Conservation (phyloP, 1,139 yeast species). For the Suhomyces yuchorum region DNA sequence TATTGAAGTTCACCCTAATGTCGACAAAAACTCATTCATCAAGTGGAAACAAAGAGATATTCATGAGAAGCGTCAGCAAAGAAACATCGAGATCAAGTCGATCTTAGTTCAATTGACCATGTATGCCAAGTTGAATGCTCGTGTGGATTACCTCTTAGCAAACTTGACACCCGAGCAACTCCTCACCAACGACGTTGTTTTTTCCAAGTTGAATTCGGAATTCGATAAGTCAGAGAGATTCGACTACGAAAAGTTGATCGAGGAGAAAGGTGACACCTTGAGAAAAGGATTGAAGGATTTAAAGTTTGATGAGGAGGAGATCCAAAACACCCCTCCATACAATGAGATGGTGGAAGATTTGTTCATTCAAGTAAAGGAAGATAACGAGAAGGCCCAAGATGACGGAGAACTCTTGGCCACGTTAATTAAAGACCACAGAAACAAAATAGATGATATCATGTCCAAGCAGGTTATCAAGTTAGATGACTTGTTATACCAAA, state of each 20-base stretch:
- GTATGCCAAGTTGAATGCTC: constrained; percentile 71
- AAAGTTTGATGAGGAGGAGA: constrained; percentile 48
- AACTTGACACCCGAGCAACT: constrained; percentile 45
- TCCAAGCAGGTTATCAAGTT: constrained; percentile 62
- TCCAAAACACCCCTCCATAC: constrained; percentile 74
- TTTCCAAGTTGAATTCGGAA: constrained; percentile 44
- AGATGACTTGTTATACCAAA: constrained; percentile 68
- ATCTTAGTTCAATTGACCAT: constrained; percentile 71
- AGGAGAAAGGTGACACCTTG: constrained; percentile 38
- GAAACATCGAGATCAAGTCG: constrained; percentile 74
- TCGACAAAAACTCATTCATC: constrained; percentile 89
- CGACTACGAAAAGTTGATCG: constrained; percentile 40
- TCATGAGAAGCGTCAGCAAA: constrained; percentile 84
- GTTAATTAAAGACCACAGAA: constrained; percentile 60
- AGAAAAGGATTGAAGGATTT: constrained; percentile 50
- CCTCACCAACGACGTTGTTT: constrained; percentile 39
- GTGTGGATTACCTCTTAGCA: constrained; percentile 66
- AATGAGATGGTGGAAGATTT: constrained; percentile 93
- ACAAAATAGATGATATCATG: constrained; percentile 67
- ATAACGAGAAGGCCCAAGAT: constrained; percentile 51
- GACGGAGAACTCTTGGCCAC: constrained; percentile 34
- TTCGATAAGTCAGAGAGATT: constrained; percentile 64
- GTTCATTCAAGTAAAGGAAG: constrained; percentile 67
- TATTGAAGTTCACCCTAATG: constrained; percentile 96
- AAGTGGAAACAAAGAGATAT: constrained; percentile 97